A percentile compares a stretch with the other conserved stretches of the same genome.
phyloP scores from a whole-genome alignment of 768 basidiomycete genomes.

The Lactarius sp. region DNA sequence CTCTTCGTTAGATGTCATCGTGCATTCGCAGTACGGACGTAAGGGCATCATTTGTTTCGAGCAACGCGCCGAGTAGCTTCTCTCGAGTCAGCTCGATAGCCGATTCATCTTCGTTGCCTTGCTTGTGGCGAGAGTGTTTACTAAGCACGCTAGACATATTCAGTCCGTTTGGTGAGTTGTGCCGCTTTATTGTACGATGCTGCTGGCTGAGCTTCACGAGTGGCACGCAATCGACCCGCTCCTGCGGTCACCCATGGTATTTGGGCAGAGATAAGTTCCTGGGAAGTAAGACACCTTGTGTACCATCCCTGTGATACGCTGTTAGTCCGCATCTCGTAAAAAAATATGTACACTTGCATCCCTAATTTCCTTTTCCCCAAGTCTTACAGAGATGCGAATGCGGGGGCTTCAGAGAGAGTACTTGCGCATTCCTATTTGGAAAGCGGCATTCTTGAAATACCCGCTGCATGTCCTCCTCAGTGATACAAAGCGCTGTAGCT shows the following conservation, averaged over 20 bases:
- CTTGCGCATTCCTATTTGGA: constrained; percentile 70
- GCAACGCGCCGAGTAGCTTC: constrained; percentile 62
- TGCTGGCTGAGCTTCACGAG: constrained; percentile 19
- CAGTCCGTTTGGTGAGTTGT: constrained; percentile 1
- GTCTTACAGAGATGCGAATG: constrained; percentile 65
- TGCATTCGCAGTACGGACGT: constrained; percentile 37
- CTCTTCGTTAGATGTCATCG: constrained; percentile 60
- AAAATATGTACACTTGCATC: constrained; percentile 40
- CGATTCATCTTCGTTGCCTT: constrained; percentile 23
- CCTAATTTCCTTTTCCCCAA: constrained; percentile 57
- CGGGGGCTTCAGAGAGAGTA: constrained; percentile 65
- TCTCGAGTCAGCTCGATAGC: constrained; percentile 54
- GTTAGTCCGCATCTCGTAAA: constrained; percentile 1
- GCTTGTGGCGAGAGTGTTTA: constrained; percentile 4
- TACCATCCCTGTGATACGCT: constrained; percentile 65
- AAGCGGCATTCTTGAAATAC: constrained; percentile 83
- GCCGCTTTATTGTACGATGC: constrained; percentile 10
- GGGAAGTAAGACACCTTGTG: constrained; percentile 30
- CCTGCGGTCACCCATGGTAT: constrained; percentile 72
- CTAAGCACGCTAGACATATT: not conserved
- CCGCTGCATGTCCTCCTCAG: constrained; percentile 41
- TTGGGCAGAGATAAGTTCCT: constrained; percentile 75
- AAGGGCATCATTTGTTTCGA: constrained; percentile 34
- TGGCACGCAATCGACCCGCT: constrained; percentile 38
- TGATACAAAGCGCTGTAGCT: too few relatives aligned